Evolutionary conservation across 345 rosid species (phyloP), one percentile per base, ranked within the genome.

Genomic region (Populus nigra): DNA sequence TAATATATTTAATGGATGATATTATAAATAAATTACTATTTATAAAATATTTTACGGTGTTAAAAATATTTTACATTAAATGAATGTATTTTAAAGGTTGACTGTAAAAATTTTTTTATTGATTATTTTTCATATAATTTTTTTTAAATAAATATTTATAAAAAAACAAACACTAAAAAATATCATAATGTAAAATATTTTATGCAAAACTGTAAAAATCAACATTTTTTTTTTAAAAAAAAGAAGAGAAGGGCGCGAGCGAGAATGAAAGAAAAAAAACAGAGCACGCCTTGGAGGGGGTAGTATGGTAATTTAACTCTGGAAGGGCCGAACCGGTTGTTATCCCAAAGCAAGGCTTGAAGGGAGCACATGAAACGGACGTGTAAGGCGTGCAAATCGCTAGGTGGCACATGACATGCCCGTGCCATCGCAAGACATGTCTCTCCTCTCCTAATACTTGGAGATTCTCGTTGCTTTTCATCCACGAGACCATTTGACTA

Each of bases 381-480:
- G 22, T 25, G 2, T 2, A 45, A 61, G 33, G 82, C 8, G 70
- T 59, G 82, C 55, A 38, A 12, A 22, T 1, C 72, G 33, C 29
- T 16, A 11, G 76, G 50, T 22, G 73, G 73, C 83, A 80, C 83
- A 79, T 15, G 79, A 71, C 43, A 13, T 63, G 73, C 59, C 38
- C 83, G 73, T 70, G 83, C 17, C 49, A 8, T 23, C 35, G 50
- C 73, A 23, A 36, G 50, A 8, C 6, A 33, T 33, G 36, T 50
- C 27, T 62, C 8, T 15, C 29, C 18, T 22, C 17, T 38, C 53
- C 43, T 10, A 1, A 1, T 15, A 36, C 12, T 25, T 35, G 68
- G 50, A 62, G 33, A 38, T 16, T 5, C 23, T 22, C n/a, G 8
- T 12, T 53, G 29, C 29, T 57, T 57, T 55, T 57, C 63, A 22